Base-by-base conservation (phyloP, 2,329 filamentous ascomycete species). In the Apiospora saccharicola region DNA sequence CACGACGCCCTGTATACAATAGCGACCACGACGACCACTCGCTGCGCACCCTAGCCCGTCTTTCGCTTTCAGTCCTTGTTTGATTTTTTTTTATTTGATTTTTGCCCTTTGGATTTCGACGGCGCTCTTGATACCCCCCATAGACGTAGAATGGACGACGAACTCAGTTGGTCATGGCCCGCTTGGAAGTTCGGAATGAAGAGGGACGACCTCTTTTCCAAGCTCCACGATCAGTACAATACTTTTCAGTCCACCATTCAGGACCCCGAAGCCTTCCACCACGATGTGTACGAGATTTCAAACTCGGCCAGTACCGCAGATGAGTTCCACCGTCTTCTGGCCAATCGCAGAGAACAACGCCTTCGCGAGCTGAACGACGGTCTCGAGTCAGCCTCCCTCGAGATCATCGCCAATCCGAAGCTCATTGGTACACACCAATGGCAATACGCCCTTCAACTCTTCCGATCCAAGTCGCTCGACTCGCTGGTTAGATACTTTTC, bases 161-260 rank as follows among this genome's bases (percentile, higher is more conserved):
- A 90, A 71, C 85, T 84, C 44, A 83, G 80, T 75, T 83, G 81
- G 78, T 82, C 84, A 76, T 90, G 89, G 89, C 89, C 89, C 61
- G 85, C 86, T 76, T 90, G 89, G 88, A 90, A 90, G 80, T 90
- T 90, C 83, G 88, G 88, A 78, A 86, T 90, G 85, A 89, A 88
- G 84, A 85, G 85, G 78, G 85, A 86, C 72, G 88, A 90, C 77
- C 86, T 90, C 80, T 86, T 86, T 78, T 87, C 86, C 70, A 88
- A 85, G 70, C 85, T 90, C 16, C 87, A 90, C 76, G 86, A 89
- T 75, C 86, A 87, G 78, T 90, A 90, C 82, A 90, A 90, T 81
- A 90, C 89, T 68, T 82, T 90, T 71, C 81, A 86, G 69, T 86
- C 86, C 70, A 82, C 85, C 67, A 86, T 90, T 43, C 88, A 90